These are phyloP conservation scores for Ogataea siamensis DNA, from an alignment of 805 yeast species.

Conservation along the genomic window DNA sequence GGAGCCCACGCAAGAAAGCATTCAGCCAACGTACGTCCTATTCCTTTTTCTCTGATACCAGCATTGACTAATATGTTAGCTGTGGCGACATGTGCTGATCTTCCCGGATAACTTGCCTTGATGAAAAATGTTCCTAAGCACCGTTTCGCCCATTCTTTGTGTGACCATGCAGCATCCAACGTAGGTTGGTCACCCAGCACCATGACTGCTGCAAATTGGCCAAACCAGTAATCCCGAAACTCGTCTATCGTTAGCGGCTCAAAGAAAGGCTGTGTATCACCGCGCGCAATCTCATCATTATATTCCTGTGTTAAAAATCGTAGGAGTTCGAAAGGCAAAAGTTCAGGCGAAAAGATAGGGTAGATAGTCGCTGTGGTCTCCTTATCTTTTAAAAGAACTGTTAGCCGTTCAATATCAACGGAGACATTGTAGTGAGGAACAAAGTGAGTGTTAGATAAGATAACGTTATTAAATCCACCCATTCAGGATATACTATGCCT, in stretches of 20 bases:
- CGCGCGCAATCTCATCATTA: slow-evolving; percentile 87
- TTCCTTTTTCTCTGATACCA: slow-evolving; percentile 88
- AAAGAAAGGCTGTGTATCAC: slow-evolving; percentile 83
- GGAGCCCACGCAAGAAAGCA: slow-evolving; percentile 92
- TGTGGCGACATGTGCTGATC: slow-evolving; percentile 90
- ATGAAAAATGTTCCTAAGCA: slow-evolving; percentile 86
- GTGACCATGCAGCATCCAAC: slow-evolving; percentile 38
- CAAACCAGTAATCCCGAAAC: slow-evolving; percentile 86
- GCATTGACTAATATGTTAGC: slow-evolving; percentile 88
- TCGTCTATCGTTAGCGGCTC: slow-evolving; percentile 74
- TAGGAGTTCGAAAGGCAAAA: slow-evolving; percentile 73
- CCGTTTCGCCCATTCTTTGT: slow-evolving; percentile 84
- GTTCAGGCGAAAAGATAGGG: slow-evolving; percentile 67
- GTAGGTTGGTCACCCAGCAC: slow-evolving; percentile 67
- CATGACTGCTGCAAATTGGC: slow-evolving; percentile 75
- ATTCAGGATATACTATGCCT: slow-evolving; percentile 20
- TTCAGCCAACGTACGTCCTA: slow-evolving; percentile 81
- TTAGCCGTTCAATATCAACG: slow-evolving; percentile 54
- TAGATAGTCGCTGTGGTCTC: slow-evolving; percentile 92
- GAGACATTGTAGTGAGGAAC: slow-evolving; percentile 31
- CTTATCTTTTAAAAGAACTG: slow-evolving; percentile 79
- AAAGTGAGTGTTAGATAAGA: slow-evolving; percentile 30
- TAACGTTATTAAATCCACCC: slow-evolving; percentile 35
- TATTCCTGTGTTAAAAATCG: slow-evolving; percentile 88
- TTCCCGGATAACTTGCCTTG: slow-evolving; percentile 88